Evolutionary conservation across 2,329 filamentous ascomycete species (phyloP), one percentile per base, ranked within the genome.

Genomic region (Scytalidium sp.): DNA sequence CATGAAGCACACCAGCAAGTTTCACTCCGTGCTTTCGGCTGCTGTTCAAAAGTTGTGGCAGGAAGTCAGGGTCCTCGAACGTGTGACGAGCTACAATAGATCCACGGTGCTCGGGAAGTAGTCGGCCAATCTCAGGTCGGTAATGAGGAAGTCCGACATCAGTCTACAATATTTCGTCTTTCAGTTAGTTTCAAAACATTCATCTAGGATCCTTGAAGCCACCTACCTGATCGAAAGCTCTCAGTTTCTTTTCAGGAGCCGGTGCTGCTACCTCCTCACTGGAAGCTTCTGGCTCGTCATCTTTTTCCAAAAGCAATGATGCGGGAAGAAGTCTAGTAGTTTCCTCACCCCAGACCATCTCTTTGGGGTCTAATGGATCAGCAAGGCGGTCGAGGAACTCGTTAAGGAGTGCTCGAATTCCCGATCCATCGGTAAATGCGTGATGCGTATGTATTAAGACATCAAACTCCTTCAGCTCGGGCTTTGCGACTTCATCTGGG

Each of bases 61-160:
- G 45, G 40, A 53, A 45, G n/a, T n/a, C n/a, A 2, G 20, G n/a
- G 11, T 39, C 25, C 11, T 41, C 25, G 13, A 50, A 53, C 17
- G 51, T 53, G 19, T 50, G 44, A 2, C 41, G 19, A 3, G 29
- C 44, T 3, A 53, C 36, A 19, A n/a, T 25, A 19, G 45, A 50
- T 2, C 51, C 51, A 15, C 47, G 48, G 21, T 41, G 23, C 6
- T 47, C 36, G n/a, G 41, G 13, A 1, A 8, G 27, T 20, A 48
- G 47, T 20, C 44, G 46, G 10, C 47, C 43, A 19, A 50, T 29
- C 25, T 46, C 41, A 9, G 51, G 51, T 20, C 36, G 29, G 32
- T 50, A 53, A 19, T 45, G 11, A 15, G 47, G 51, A 36, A 53
- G 51, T 2, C 51, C 51, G 21, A 45, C 17, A 20, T 50, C 47